Conservation (phyloP, 352 stramenopile species). For the Blastocystis sp. region DNA sequence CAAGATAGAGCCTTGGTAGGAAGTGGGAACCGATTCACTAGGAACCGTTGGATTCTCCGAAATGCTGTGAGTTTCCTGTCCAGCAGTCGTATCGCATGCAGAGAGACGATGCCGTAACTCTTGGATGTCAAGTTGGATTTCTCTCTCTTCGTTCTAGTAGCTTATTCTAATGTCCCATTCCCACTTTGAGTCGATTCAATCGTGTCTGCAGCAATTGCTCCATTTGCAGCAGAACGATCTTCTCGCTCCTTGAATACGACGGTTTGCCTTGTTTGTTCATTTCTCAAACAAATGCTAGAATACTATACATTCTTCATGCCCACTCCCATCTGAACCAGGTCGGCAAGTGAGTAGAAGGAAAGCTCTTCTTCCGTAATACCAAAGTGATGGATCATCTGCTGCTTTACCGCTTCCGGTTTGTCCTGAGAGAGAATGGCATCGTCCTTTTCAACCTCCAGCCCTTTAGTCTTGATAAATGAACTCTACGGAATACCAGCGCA, state of each 20-base stretch:
- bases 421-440: background rate
- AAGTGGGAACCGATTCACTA: background rate
- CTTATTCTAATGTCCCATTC: background rate
- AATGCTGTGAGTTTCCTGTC: no score
- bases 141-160: slow-evolving; percentile 43
- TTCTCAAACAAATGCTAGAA: slow-evolving; percentile 37
- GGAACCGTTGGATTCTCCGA: no score
- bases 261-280: background rate
- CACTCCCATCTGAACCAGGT: slow-evolving; percentile 46
- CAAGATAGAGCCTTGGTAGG: background rate
- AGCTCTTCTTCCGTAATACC: slow-evolving; percentile 18
- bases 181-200: background rate
- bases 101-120: background rate
- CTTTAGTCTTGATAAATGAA: background rate
- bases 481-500: background rate
- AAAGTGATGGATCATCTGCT: background rate
- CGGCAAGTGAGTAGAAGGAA: slow-evolving; percentile 13
- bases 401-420: background rate
- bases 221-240: slow-evolving; percentile 11
- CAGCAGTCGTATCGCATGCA: no score
- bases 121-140: background rate
- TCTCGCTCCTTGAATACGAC: slow-evolving; percentile 2
- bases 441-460: background rate
- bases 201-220: background rate
- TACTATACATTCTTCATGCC: slow-evolving; percentile 57